These are phyloP conservation scores for Russula sp. DNA, from an alignment of 768 basidiomycete species.

Conservation along the genomic window DNA sequence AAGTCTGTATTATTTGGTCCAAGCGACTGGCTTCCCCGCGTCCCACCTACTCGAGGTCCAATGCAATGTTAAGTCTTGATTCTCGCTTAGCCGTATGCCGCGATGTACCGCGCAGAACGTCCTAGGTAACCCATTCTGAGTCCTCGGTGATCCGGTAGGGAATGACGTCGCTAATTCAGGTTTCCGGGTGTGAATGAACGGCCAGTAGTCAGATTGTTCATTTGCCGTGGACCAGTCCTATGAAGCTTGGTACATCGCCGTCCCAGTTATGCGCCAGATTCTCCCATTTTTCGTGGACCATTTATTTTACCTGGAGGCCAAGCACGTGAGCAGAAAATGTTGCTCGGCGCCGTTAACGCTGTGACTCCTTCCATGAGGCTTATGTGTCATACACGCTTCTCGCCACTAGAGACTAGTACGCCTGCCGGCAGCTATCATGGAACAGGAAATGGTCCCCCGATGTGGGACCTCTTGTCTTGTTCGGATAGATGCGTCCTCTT, in stretches of 20 bases:
- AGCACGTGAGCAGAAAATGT: not conserved
- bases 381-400: not conserved
- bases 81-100: not conserved
- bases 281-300: not conserved
- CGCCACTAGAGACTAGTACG: not conserved
- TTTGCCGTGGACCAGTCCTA: not conserved
- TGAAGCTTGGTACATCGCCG: not conserved
- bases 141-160: not conserved
- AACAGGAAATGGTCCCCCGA: not conserved
- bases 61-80: not conserved
- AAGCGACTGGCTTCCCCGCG: constrained; percentile 10
- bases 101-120: not conserved
- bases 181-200: not conserved
- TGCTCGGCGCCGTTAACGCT: not conserved
- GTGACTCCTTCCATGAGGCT: constrained; percentile 1
- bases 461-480: constrained; percentile 1
- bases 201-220: not conserved
- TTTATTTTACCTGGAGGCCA: not conserved
- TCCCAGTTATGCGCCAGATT: not conserved
- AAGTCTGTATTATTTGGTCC: constrained; percentile 2
- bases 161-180: not conserved
- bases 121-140: not conserved
- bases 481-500: constrained; percentile 1
- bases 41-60: not conserved
- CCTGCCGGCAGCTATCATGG: not conserved